Evolutionary conservation across 345 rosid species (phyloP), one percentile per base, ranked within the genome.

Genomic region (Ceriops zippeliana): DNA sequence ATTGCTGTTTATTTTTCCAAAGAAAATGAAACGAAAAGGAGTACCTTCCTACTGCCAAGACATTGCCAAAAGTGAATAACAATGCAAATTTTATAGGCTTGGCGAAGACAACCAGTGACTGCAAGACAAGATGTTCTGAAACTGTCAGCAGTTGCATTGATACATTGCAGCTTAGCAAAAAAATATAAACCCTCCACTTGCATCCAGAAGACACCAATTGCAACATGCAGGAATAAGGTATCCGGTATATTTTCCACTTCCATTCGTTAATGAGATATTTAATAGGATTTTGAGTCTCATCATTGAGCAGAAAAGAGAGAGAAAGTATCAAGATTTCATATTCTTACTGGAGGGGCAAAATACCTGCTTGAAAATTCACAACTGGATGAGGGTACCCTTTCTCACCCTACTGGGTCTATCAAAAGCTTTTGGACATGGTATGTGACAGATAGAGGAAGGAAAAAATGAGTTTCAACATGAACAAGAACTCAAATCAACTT

Each of bases 31-130:
- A 61, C 26, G 62, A 17, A 21, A 61, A 42, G 58, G 32, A 37
- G 15, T 76, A 91, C 97, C 99, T 95, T 82, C 99, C 96, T 61
- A 91, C 90, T 58, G 97, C 96, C 54, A 91, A 76, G 53, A 95
- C 78, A 75, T 95, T 91, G 68, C 99, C 97, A 52, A 90, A 79
- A 63, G 97, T 90, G 86, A 95, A 95, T 76, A 95, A 83, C 21
- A 95, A 58, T 6, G 97, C 96, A 74, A 91, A 95, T 71, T 91
- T 91, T 78, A 91, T 85, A 58, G 99, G 97, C 76, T 74, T 85
- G 65, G 62, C 63, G 64, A 95, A 88, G 67, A 90, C 99, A 62
- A 95, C 78, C 80, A 91, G 59, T 0, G 99, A 89, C 99, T 88
- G 93, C 78, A 83, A 35, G 77, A 68, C 60, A 70, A 75, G 35